A percentile compares a stretch with the other conserved stretches of the same genome.
These are phyloP conservation scores for Dioszegia hungarica DNA, from an alignment of 768 basidiomycete species.

Conservation along the genomic window DNA sequence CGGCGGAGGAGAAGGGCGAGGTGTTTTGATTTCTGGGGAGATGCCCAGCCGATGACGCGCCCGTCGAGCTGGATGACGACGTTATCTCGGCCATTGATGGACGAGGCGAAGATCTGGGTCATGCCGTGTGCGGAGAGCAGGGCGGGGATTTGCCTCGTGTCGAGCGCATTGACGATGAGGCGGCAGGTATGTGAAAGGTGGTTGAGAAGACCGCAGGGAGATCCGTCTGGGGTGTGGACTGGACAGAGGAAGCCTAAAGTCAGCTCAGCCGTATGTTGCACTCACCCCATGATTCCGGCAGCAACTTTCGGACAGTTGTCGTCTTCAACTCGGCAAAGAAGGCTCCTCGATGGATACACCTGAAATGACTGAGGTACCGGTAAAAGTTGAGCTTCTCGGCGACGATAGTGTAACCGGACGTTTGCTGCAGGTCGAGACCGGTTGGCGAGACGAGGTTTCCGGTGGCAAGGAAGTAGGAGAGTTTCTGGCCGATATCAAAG, in stretches of 20 bases:
- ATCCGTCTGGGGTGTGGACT: constrained; percentile 96
- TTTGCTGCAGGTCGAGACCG: constrained; percentile 93
- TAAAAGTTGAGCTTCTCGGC: constrained; percentile 99
- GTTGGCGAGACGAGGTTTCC: constrained; percentile 92
- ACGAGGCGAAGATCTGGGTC: constrained; percentile 78
- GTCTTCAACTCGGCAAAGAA: constrained; percentile 99
- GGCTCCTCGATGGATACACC: constrained; percentile 96
- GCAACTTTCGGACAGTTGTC: constrained; percentile 88
- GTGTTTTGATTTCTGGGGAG: constrained; percentile 64
- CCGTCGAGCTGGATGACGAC: constrained; percentile 94
- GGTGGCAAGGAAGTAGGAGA: constrained; percentile 93
- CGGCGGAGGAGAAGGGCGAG: constrained; percentile 80
- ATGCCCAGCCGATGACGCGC: constrained; percentile 87
- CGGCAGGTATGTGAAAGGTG: constrained; percentile 91
- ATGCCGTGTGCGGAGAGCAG: constrained; percentile 85
- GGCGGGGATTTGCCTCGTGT: constrained; percentile 71
- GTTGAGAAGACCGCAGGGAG: constrained; percentile 95
- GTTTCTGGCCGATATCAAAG: constrained; percentile 83
- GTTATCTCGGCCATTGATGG: constrained; percentile 74
- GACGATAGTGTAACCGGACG: constrained; percentile 97
- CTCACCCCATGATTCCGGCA: constrained; percentile 96
- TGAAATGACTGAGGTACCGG: constrained; percentile 96
- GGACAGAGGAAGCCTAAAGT: constrained; percentile 86
- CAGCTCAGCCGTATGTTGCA: constrained; percentile 8
- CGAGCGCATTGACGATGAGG: constrained; percentile 71